phyloP scores from a whole-genome alignment of 306 rosid genomes.

The Quercus wislizeni region DNA sequence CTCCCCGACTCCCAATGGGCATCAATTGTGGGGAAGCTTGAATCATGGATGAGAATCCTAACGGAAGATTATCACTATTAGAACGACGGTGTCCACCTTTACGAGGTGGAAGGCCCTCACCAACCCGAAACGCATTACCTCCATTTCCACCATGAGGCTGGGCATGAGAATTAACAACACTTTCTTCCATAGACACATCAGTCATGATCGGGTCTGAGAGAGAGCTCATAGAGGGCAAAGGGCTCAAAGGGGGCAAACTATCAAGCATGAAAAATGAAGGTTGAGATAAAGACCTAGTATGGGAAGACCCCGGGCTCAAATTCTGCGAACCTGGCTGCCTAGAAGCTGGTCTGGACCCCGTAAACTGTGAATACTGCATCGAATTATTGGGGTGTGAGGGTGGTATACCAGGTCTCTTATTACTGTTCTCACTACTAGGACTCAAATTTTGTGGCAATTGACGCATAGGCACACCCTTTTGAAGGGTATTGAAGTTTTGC shows the following conservation, averaged over 20 bases:
- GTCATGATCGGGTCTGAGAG: slow-evolving; percentile 38
- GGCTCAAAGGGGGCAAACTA: slow-evolving; percentile 73
- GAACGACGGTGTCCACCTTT: slow-evolving; percentile 72
- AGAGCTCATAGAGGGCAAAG: slow-evolving; percentile 37
- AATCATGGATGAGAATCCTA: slow-evolving; percentile 56
- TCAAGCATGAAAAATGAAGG: slow-evolving; percentile 57
- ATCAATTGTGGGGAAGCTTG: slow-evolving; percentile 52
- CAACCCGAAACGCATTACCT: slow-evolving; percentile 39
- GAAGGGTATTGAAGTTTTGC: slow-evolving; percentile 33
- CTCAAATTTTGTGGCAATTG: slow-evolving; percentile 33
- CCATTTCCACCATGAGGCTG: slow-evolving; percentile 25
- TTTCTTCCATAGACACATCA: slow-evolving; percentile 61
- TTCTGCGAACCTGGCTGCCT: slow-evolving; percentile 45
- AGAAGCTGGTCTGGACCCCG: slow-evolving; percentile 33
- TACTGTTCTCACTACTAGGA: slow-evolving; percentile 32
- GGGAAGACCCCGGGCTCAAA: slow-evolving; percentile 49
- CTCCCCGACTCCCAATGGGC: slow-evolving; percentile 32
- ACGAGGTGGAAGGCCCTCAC: slow-evolving; percentile 71
- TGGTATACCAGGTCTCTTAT: slow-evolving; percentile 65
- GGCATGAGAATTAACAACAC: slow-evolving; percentile 40
- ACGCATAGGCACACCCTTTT: slow-evolving; percentile 34
- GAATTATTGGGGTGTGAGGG: slow-evolving; percentile 59
- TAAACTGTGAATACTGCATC: slow-evolving; percentile 36
- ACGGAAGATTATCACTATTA: slow-evolving; percentile 68
- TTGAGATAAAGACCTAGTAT: slow-evolving; percentile 68